These are phyloP conservation scores for Arthroderma sp. DNA, from an alignment of 2,329 filamentous ascomycete genomes.

Conservation along the genomic window DNA sequence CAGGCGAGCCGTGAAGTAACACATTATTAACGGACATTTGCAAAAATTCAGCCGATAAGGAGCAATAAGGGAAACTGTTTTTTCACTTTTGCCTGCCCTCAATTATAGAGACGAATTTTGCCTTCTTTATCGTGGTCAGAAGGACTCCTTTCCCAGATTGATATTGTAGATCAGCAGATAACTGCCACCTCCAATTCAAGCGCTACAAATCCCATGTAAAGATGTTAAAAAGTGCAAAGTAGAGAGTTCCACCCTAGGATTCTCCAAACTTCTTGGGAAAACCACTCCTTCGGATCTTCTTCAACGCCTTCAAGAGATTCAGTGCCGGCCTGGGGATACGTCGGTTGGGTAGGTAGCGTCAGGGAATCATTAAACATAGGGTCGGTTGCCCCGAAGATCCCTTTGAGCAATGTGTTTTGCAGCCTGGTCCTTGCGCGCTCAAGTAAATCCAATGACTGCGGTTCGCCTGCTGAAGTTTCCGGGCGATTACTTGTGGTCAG, in stretches of 20 bases:
- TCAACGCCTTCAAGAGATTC: conserved; percentile 15
- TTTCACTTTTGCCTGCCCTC: too few species aligned
- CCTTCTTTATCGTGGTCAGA: too few species aligned
- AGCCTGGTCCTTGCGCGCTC: conserved; percentile 17
- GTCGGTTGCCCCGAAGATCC: conserved; percentile 27
- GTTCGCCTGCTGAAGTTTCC: not conserved
- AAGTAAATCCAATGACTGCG: conserved; percentile 1
- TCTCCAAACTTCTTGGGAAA: conserved; percentile 43
- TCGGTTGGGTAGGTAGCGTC: not conserved
- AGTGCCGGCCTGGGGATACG: not conserved
- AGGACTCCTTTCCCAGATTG: too few species aligned
- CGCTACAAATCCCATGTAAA: too few species aligned
- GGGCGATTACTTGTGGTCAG: not conserved
- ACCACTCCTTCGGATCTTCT: conserved; percentile 38
- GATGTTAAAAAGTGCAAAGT: not conserved
- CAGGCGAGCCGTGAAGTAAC: too few species aligned
- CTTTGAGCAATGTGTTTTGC: conserved; percentile 30
- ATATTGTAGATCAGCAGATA: too few species aligned
- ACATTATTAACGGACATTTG: too few species aligned
- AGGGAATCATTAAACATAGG: conserved; percentile 19
- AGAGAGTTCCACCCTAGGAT: conserved; percentile 44
- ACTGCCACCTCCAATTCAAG: too few species aligned
- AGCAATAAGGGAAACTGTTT: too few species aligned
- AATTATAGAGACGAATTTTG: too few species aligned
- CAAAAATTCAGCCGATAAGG: too few species aligned